These are phyloP conservation scores for Coniosporium tulheliwenetii DNA, from an alignment of 2,329 filamentous ascomycete species.

Conservation along the genomic window DNA sequence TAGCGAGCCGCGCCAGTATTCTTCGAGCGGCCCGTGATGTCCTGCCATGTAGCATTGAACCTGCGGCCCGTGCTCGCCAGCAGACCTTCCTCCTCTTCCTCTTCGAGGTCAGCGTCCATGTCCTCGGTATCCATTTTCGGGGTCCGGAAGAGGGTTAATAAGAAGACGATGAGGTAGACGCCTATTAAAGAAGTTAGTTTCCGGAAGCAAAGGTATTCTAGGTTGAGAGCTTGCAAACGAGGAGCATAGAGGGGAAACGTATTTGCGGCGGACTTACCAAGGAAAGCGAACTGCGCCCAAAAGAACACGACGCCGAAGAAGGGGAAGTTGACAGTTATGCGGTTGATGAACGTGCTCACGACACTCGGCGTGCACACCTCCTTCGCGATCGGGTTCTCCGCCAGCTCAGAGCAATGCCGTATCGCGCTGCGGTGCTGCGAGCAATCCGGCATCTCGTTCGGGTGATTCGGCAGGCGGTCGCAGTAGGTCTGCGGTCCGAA, in stretches of 20 bases:
- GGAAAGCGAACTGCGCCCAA: conserved; percentile 89
- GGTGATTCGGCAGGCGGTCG: conserved; percentile 47
- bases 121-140: conserved; percentile 63
- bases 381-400: conserved; percentile 53
- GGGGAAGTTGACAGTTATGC: conserved; percentile 84
- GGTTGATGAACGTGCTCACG: conserved; percentile 84
- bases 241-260: not conserved
- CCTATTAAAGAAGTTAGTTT: conserved; percentile 16
- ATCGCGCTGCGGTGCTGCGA: conserved; percentile 54
- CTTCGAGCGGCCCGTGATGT: conserved; percentile 50
- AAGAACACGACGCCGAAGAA: conserved; percentile 89
- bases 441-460: conserved; percentile 61
- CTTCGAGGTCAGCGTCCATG: conserved; percentile 77
- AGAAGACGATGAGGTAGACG: conserved; percentile 67
- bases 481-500: conserved; percentile 94
- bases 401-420: conserved; percentile 65
- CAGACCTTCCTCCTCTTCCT: conserved; percentile 84
- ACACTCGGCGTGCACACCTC: conserved; percentile 82
- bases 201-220: not conserved
- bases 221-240: not conserved
- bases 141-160: conserved; percentile 64
- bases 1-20: conserved; percentile 4
- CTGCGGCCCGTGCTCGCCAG: conserved; percentile 68
- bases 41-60: conserved; percentile 78
- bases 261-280: conserved; percentile 32